Evolutionary conservation across 2,329 filamentous ascomycete genomes (phyloP), one percentile per base, ranked within the genome.

Genomic region (Chrysosporium keratinophilum): DNA sequence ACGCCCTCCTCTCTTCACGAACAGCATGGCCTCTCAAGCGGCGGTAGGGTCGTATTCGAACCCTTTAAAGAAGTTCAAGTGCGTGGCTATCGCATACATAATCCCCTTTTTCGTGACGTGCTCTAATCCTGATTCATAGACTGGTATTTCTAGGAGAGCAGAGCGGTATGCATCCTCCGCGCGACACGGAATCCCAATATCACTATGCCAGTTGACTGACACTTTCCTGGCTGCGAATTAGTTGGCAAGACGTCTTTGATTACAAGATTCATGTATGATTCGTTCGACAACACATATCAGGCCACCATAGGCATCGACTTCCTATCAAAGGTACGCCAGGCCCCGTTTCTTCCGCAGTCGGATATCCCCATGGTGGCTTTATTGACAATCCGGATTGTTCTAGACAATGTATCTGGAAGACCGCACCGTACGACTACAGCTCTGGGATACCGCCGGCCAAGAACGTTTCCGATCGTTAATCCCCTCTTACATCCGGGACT

Each of bases 1-100:
- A n/a, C n/a, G 2, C 47, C 34, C 53, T 35, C 49, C 35, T 44
- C 20, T 46, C 37, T 50, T 44, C 45, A 53, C 49, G 31, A n/a
- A 54, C 46, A 81, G 69, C 69, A 95, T 95, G 90, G 87, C 90
- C 72, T 69, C 71, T 57, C 83, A 88, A 74, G 76, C 82, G 64
- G 74, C 74, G 56, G 84, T 83, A 67, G 87, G 86, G 72, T 88
- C 87, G 61, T 98, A 97, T 79, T 96, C 94, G 72, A 97, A 97
- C 78, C 93, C 93, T 66, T 78, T 98, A 76, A 98, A 98, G 87
- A 98, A 98, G 75, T 98, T 97, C 85, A 98, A 98, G 90, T 96
- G 78, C 56, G 74, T 62, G 31, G 23, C 39, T 19, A 42, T 40
- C 34, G 17, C 31, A 41, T 55, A 17, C 35, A 41, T 37, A 19